These are phyloP conservation scores for Neoascochyta sp. DNA, from an alignment of 2,329 filamentous ascomycete genomes.

Conservation along the genomic window DNA sequence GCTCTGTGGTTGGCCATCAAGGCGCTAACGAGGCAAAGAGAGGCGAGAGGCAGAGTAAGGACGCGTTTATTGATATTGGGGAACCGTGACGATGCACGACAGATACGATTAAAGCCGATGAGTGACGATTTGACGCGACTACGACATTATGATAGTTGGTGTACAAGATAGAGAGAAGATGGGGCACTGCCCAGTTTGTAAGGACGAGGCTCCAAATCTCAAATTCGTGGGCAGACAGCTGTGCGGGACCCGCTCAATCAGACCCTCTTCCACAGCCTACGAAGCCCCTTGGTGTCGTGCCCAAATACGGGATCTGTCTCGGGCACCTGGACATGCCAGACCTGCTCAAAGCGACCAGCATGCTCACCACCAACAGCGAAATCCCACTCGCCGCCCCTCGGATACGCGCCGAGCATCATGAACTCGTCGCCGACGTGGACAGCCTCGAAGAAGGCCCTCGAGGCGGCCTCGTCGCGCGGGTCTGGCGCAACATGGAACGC, in stretches of 20 bases:
- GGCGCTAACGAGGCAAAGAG: slow-evolving; percentile 2
- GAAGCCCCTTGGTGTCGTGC: slow-evolving; percentile 33
- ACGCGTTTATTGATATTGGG: slow-evolving; percentile 21
- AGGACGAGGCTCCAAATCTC: too few species aligned
- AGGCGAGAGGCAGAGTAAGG: slow-evolving; percentile 12
- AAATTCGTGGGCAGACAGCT: too few species aligned
- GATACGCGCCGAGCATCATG: slow-evolving; percentile 59
- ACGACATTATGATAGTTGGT: too few species aligned
- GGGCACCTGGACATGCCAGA: slow-evolving; percentile 48
- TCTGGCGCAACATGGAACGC: slow-evolving; percentile 46
- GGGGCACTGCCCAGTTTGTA: too few species aligned
- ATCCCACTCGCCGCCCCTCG: slow-evolving; percentile 49
- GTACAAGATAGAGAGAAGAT: too few species aligned
- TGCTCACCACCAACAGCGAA: slow-evolving; percentile 48
- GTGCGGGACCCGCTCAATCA: too few species aligned
- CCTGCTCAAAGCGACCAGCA: slow-evolving; percentile 39
- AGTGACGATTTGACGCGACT: too few species aligned
- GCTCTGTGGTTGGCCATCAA: slow-evolving; percentile 11
- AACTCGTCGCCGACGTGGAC: slow-evolving; percentile 44
- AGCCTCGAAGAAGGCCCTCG: slow-evolving; percentile 34
- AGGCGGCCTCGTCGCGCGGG: slow-evolving; percentile 22
- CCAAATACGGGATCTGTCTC: slow-evolving; percentile 50
- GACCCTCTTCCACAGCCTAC: slow-evolving; percentile 37
- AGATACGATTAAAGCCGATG: slow-evolving; percentile 4
- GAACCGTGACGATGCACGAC: slow-evolving; percentile 6